Evolutionary conservation across 352 stramenopile genomes (phyloP).

Genomic region (Globisporangium cystogenes): DNA sequence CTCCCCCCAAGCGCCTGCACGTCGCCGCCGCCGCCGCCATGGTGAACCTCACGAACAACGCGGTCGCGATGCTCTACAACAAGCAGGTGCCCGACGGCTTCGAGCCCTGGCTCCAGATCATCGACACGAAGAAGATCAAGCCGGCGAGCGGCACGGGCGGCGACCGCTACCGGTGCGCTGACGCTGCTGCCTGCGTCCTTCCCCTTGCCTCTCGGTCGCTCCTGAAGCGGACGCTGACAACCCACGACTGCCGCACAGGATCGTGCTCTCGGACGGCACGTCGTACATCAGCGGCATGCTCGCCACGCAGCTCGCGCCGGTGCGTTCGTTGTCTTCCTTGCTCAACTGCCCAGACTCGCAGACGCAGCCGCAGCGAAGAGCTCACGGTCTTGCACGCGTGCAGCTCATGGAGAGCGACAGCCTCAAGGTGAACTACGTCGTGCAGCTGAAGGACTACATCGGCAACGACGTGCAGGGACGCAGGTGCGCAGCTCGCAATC

Average conservation of each 20-base stretch:
- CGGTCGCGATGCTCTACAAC: slow-evolving; percentile 83
- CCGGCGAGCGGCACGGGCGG: slow-evolving; percentile 61
- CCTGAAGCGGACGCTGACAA: background rate
- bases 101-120: slow-evolving; percentile 84
- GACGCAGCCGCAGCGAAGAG: background rate
- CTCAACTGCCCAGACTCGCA: background rate
- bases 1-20: too few species aligned
- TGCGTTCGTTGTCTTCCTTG: slow-evolving; percentile 23
- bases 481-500: slow-evolving; percentile 14
- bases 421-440: slow-evolving; percentile 79
- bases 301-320: slow-evolving; percentile 69
- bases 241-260: slow-evolving; percentile 15
- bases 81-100: slow-evolving; percentile 80
- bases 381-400: background rate
- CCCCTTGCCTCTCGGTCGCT: background rate
- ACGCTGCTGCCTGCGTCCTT: background rate
- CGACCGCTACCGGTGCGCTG: slow-evolving; percentile 61
- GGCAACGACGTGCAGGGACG: slow-evolving; percentile 81
- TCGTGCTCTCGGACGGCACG: slow-evolving; percentile 76
- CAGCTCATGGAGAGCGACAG: slow-evolving; percentile 81
- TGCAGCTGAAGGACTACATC: slow-evolving; percentile 82
- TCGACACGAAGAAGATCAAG: slow-evolving; percentile 88
- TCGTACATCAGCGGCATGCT: slow-evolving; percentile 87
- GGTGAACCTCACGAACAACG: slow-evolving; percentile 82
- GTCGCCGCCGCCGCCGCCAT: slow-evolving; percentile 30